These are phyloP conservation scores for Gelatoporia subvermispora DNA, from an alignment of 768 basidiomycete species.

Conservation along the genomic window DNA sequence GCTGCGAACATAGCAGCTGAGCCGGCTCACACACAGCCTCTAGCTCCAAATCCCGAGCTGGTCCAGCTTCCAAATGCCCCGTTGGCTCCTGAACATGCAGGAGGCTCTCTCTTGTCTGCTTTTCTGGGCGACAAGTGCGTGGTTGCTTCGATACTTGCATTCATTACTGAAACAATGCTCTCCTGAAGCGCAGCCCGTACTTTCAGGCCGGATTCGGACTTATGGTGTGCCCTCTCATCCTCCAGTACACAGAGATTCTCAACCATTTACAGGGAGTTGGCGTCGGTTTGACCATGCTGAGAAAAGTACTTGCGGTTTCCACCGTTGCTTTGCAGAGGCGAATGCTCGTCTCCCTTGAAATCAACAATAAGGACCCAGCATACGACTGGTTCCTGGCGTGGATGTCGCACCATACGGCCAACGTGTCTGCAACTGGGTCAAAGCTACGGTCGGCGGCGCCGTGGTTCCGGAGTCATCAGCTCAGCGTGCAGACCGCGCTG, in stretches of 20 bases:
- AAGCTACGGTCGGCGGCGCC: constrained; percentile 21
- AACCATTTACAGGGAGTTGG: constrained; percentile 68
- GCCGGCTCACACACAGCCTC: no score
- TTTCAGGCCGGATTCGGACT: constrained; percentile 98
- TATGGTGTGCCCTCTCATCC: constrained; percentile 63
- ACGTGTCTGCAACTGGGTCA: constrained; percentile 24
- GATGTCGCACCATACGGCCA: constrained; percentile 76
- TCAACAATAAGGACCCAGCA: constrained; percentile 90
- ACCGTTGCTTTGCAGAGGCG: constrained; percentile 78
- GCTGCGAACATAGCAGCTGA: no score
- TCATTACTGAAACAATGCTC: constrained; percentile 4
- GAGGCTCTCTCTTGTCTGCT: constrained; percentile 11
- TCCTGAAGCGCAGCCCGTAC: constrained; percentile 64
- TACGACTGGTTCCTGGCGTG: constrained; percentile 97
- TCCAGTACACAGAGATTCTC: background rate
- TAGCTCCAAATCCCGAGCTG: no score
- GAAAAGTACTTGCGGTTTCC: constrained; percentile 64
- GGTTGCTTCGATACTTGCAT: background rate
- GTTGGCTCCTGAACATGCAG: background rate
- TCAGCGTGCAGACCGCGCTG: constrained; percentile 90
- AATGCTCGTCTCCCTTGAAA: constrained; percentile 91
- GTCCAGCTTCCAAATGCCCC: no score
- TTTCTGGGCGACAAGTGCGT: constrained; percentile 25
- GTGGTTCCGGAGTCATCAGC: constrained; percentile 80
- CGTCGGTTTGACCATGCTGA: constrained; percentile 71